Base-by-base conservation (phyloP, 768 basidiomycete species). In the Fomitopsis pulvina region DNA sequence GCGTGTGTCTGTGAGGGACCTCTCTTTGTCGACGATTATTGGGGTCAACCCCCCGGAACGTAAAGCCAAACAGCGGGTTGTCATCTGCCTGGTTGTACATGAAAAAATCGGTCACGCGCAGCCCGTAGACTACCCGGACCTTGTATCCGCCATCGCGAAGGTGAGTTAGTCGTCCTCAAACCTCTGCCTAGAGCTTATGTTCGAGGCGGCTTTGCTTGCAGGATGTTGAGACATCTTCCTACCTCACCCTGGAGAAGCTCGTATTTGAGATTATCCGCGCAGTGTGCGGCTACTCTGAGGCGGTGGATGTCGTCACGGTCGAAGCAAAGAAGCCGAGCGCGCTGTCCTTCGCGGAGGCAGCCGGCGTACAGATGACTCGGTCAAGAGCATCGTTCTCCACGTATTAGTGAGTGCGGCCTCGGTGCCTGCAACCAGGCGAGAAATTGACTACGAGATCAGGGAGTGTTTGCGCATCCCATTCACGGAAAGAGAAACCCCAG, bases 1-100 rank as follows among this genome's bases (percentile, higher is more conserved):
- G 34, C 67, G 64, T 42, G 68, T 73, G n/a, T 58, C 59, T 7
- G 66, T 88, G 29, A 66, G 64, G 27, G 68, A 77, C 42, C 58
- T 89, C 11, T 54, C 65, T 2, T 60, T 83, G 10, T 71, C 73
- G 0, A 74, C 0, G n/a, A n/a, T n/a, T n/a, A n/a, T n/a, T n/a
- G n/a, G n/a, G n/a, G 75, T 89, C 28, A 84, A 87, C 53, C 75
- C 81, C 0, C 82, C 81, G 6, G 87, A 90, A 57, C 71, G 86
- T 27, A 60, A 74, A 25, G 74, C 77, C 38, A 81, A 81, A 58
- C 87, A 90, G 62, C 67, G 76, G 24, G 76, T 90, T 22, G 59
- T 81, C 42, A 66, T 78, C 21, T 77, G 81, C 57, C 61, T 89
- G 41, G 57, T 61, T 1, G 73, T 80, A 47, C 59, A 64, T 44